A percentile compares a stretch with the other conserved stretches of the same genome.
phyloP scores from a whole-genome alignment of 148 eudicot species.

The Linanthus parryae region DNA sequence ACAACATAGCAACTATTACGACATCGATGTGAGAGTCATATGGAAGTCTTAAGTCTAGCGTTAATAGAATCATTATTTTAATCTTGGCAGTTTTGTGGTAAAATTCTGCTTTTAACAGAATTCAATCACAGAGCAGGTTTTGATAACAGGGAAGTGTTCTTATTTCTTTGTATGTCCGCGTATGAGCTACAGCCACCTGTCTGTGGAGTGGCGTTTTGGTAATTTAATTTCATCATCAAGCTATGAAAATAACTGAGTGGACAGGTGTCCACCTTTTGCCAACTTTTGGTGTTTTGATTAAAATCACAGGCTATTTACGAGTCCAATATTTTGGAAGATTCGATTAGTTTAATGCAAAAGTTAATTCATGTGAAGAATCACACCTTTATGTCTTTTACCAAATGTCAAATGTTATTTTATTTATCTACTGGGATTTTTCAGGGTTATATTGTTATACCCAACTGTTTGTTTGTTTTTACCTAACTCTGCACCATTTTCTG shows the following conservation, averaged over 20 bases:
- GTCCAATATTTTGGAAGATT: not conserved
- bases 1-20: slow-evolving; percentile 7
- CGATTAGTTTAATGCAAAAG: slow-evolving; percentile 4
- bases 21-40: too few relatives aligned
- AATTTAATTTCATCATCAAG: not conserved
- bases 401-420: slow-evolving; percentile 14
- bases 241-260: not conserved
- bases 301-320: slow-evolving; percentile 4
- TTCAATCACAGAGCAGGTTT: too few relatives aligned
- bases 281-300: not conserved
- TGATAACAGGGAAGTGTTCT: too few relatives aligned
- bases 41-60: too few relatives aligned
- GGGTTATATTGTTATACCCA: not conserved
- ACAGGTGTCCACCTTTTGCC: slow-evolving; percentile 10
- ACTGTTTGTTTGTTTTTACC: not conserved
- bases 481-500: not conserved
- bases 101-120: too few relatives aligned
- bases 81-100: not conserved
- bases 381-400: not conserved
- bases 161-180: too few relatives aligned
- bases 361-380: not conserved
- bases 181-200: not conserved
- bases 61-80: too few relatives aligned
- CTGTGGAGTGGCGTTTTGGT: not conserved
- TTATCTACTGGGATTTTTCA: slow-evolving; percentile 2